Evolutionary conservation across 805 yeast species (phyloP).

Genomic region (Wickerhamomyces tratensis): DNA sequence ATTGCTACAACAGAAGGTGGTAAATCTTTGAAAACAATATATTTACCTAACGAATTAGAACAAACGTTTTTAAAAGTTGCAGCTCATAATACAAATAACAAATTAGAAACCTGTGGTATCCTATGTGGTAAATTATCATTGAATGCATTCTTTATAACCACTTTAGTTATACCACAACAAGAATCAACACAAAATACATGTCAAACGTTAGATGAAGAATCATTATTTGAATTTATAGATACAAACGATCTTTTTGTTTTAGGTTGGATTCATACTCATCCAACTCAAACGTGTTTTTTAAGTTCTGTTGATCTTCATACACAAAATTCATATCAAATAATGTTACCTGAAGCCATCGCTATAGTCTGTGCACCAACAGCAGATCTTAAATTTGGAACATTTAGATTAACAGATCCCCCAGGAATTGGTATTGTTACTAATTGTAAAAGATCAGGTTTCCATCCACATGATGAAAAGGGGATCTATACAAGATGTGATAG

Average conservation of each 20-base stretch:
- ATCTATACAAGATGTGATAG: conserved; percentile 39
- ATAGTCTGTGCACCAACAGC: conserved; percentile 52
- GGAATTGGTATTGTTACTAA: conserved; percentile 46
- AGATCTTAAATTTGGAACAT: conserved; percentile 36
- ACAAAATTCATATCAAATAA: conserved; percentile 57
- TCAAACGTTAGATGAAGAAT: conserved; percentile 49
- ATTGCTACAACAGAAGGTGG: conserved; percentile 45
- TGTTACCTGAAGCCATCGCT: conserved; percentile 63
- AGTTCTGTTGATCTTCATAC: conserved; percentile 62
- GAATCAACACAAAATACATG: conserved; percentile 56
- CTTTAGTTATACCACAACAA: conserved; percentile 54
- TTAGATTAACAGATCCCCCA: conserved; percentile 56
- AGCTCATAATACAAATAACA: conserved; percentile 33
- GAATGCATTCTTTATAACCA: conserved; percentile 55
- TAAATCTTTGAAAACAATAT: conserved; percentile 39
- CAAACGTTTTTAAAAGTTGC: conserved; percentile 37
- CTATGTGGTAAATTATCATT: conserved; percentile 51
- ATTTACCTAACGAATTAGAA: conserved; percentile 36
- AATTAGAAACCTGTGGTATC: conserved; percentile 59
- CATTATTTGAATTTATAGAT: conserved; percentile 46
- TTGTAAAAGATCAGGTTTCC: conserved; percentile 44
- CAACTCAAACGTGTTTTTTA: conserved; percentile 62
- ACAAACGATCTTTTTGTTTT: conserved; percentile 46
- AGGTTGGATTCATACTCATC: conserved; percentile 74
- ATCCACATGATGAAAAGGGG: conserved; percentile 46